Base-by-base conservation (phyloP, 352 stramenopile species). In the Globisporangium sylvaticum region DNA sequence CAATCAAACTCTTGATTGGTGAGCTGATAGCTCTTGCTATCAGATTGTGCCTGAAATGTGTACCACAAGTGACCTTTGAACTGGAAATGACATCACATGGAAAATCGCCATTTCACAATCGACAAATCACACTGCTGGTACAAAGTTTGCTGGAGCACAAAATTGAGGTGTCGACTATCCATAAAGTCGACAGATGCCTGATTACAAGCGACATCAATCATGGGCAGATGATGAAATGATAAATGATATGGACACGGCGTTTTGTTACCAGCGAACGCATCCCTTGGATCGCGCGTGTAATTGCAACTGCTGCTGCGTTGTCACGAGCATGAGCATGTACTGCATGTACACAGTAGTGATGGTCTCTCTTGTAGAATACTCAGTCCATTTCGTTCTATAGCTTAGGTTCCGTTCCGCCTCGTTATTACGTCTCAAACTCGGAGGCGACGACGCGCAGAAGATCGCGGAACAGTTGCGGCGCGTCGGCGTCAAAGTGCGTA, bases 401-500 rank as follows among this genome's bases (percentile, higher is more conserved):
- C 31, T 10, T 9, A 8, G 31, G 31, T 37, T 37, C 31, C 10
- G 34, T 10, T n/a, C 12, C 10, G 39, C 15, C 15, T 20, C 39
- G 6, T 48, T 48, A 50, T 48, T 48, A 50, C 42, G 18, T 50
- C 42, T 55, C 48, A 27, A 55, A 55, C 48, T 55, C 48, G n/a
- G n/a, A 27, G 8, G 48, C 48, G 22, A 29, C n/a, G 48, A 55
- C 48, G 48, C 48, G 48, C 48, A 55, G n/a, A 3, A 55, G 48
- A 18, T 55, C 48, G 48, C 22, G 48, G 14, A 55, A 55, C 4
- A 55, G 22, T 9, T 29, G n/a, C n/a, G 48, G n/a, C 6, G 48
- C 48, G 48, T 55, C 48, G n/a, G n/a, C 22, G 22, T 55, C 48
- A 55, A 55, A 90, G 58, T 83, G 84, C 0, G 81, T 94, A 1